Percentiles rank a stretch among this genome's conserved stretches.
Conservation (phyloP, 345 rosid genomes). For the Aurinia saxatilis region DNA sequence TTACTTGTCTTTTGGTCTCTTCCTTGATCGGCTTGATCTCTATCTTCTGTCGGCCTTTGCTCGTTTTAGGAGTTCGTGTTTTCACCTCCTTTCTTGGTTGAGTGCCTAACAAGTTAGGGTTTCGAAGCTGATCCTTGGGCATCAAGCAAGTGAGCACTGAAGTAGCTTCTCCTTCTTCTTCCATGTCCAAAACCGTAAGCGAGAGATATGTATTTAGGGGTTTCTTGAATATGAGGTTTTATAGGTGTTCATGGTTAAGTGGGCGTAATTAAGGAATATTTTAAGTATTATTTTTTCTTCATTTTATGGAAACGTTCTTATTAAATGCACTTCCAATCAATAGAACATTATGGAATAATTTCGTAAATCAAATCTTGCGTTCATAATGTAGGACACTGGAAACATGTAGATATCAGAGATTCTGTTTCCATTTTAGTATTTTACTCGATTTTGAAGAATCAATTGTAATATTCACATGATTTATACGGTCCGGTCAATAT, state of each 20-base stretch:
- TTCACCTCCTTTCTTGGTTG: conserved; percentile 6
- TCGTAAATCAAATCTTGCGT: not conserved
- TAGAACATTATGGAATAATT: conserved; percentile 3
- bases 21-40: conserved; percentile 21
- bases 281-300: not conserved
- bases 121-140: not conserved
- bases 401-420: not conserved
- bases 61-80: conserved; percentile 15
- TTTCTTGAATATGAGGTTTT: not conserved
- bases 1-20: conserved; percentile 34
- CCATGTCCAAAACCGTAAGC: not conserved
- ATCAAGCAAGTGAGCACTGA: not conserved
- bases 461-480: not conserved
- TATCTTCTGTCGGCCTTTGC: conserved; percentile 25
- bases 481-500: not conserved
- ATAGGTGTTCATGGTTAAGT: not conserved
- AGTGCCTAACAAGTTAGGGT: not conserved
- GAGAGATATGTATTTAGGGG: conserved; percentile 9
- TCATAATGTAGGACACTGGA: not conserved
- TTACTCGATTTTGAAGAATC: not conserved
- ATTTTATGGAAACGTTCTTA: not conserved
- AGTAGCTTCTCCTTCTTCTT: conserved; percentile 17
- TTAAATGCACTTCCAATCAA: conserved; percentile 1
- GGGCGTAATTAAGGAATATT: not conserved
- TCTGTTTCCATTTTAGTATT: conserved; percentile 13